These are phyloP conservation scores for Ilex aquifolium DNA, from an alignment of 257 asterid genomes.

Conservation along the genomic window DNA sequence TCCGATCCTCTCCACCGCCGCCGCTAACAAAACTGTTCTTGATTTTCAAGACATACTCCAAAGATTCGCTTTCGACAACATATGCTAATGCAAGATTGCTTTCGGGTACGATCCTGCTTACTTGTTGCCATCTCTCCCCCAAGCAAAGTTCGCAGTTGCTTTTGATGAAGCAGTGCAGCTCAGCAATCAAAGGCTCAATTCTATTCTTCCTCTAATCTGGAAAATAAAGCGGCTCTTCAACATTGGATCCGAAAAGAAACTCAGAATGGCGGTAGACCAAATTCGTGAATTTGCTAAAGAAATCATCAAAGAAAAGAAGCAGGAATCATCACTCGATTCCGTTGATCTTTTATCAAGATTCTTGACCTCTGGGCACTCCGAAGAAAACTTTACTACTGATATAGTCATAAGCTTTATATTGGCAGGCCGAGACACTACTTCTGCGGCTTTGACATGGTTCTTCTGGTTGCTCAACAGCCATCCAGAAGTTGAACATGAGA, in stretches of 20 bases:
- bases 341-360: constrained; percentile 39
- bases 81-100: constrained; percentile 18
- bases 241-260: constrained; percentile 32
- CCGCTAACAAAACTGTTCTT: background rate
- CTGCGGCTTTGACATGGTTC: too few species aligned
- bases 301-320: constrained; percentile 22
- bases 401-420: constrained; percentile 8
- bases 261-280: constrained; percentile 12
- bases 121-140: constrained; percentile 19
- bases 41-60: constrained; percentile 14
- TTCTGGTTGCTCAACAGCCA: too few species aligned
- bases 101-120: constrained; percentile 15
- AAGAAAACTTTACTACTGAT: constrained; percentile 31
- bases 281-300: constrained; percentile 27
- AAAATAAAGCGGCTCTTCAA: constrained; percentile 21
- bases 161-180: constrained; percentile 28
- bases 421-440: too few species aligned
- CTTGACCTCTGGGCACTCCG: constrained; percentile 30
- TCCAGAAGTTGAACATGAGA: too few species aligned
- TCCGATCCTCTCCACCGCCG: background rate
- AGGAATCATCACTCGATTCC: constrained; percentile 20
- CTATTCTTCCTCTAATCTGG: constrained; percentile 23
- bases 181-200: constrained; percentile 14
- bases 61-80: constrained; percentile 15
- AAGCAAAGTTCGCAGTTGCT: constrained; percentile 27